Percentiles rank a stretch among this genome's conserved stretches.
These are phyloP conservation scores for Metschnikowia cerradonensis DNA, from an alignment of 805 yeast genomes.

Conservation along the genomic window DNA sequence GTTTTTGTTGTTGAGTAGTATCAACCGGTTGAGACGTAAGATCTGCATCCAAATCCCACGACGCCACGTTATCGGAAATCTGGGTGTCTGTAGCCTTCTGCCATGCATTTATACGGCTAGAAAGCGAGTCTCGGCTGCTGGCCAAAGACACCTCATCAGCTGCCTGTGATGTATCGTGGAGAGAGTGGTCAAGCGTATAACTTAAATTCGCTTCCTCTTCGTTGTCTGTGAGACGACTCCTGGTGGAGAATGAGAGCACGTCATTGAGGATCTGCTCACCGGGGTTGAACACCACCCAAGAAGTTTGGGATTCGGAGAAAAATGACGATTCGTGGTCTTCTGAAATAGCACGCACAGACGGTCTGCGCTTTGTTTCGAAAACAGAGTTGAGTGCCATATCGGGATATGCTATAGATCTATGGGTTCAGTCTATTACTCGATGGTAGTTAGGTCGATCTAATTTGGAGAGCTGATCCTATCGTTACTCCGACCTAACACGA, in stretches of 20 bases:
- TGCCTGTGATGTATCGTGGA: neutral
- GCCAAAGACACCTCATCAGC: neutral
- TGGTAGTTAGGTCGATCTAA: too few relatives aligned
- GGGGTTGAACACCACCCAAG: conserved; percentile 20
- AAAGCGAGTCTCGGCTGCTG: conserved; percentile 9
- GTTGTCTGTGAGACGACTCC: conserved; percentile 14
- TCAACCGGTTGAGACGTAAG: conserved; percentile 11
- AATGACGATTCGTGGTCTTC: conserved; percentile 13
- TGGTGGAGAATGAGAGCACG: conserved; percentile 17
- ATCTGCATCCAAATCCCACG: conserved; percentile 20
- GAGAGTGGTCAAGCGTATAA: neutral
- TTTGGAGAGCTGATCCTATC: too few relatives aligned
- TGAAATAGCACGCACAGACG: conserved; percentile 9
- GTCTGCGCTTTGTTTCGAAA: conserved; percentile 12
- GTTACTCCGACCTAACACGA: too few relatives aligned
- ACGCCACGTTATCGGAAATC: conserved; percentile 17
- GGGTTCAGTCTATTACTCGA: too few relatives aligned
- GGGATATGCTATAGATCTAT: too few relatives aligned
- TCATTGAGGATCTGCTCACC: conserved; percentile 13
- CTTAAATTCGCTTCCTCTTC: conserved; percentile 5
- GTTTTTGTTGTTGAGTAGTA: conserved; percentile 1
- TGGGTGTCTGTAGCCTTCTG: conserved; percentile 13
- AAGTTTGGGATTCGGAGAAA: conserved; percentile 18
- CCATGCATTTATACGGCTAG: conserved; percentile 16
- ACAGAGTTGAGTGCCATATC: conserved; percentile 16